These are phyloP conservation scores for Ustilago curta DNA, from an alignment of 1,284 basidiomycete species.

Conservation along the genomic window DNA sequence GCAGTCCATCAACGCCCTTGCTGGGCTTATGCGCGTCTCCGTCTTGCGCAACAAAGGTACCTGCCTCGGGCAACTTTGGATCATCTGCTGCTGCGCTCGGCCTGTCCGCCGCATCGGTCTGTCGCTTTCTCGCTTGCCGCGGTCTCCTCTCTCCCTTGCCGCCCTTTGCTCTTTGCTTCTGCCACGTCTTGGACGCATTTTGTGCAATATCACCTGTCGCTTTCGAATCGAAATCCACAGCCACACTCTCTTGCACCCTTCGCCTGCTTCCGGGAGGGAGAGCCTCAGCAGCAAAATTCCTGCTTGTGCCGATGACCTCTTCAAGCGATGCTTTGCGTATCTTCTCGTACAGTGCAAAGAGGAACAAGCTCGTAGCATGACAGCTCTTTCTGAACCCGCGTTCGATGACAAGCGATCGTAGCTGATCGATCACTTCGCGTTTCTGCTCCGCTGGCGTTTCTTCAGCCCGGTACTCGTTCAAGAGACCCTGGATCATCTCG, in stretches of 20 bases:
- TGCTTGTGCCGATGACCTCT: neutral
- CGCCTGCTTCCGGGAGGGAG: neutral
- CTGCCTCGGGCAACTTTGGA: conserved; percentile 24
- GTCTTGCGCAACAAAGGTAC: conserved; percentile 23
- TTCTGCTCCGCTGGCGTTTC: conserved; percentile 12
- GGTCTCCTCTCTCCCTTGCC: neutral
- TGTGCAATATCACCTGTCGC: neutral
- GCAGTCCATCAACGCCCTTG: neutral
- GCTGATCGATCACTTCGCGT: neutral
- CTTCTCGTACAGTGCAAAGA: conserved; percentile 9
- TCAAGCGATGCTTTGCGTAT: neutral
- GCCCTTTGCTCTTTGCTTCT: neutral
- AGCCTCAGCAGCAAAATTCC: neutral
- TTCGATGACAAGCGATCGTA: conserved; percentile 15
- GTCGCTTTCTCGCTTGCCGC: neutral
- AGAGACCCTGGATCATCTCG: neutral
- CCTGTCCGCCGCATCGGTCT: neutral
- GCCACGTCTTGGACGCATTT: neutral
- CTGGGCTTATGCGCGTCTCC: conserved; percentile 9
- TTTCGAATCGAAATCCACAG: neutral
- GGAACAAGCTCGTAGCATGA: neutral
- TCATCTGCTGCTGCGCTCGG: conserved; percentile 8
- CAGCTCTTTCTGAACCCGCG: conserved; percentile 13
- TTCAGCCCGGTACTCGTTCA: conserved; percentile 8
- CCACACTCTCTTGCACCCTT: neutral